These are phyloP conservation scores for Trichoderma sp. DNA, from an alignment of 2,329 filamentous ascomycete species.

Conservation along the genomic window DNA sequence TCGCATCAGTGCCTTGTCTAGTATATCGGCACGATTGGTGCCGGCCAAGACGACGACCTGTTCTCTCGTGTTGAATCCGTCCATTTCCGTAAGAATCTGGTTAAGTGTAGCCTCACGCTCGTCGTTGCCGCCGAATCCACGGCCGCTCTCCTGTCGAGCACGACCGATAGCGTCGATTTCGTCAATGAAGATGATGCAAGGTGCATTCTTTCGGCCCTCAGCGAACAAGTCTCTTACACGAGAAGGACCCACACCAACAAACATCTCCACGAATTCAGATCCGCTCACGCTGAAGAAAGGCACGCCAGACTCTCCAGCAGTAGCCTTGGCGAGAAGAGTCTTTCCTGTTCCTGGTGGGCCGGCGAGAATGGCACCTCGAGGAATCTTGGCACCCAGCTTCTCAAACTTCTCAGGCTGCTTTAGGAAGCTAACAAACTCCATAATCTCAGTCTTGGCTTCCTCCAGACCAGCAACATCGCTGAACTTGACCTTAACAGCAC, in stretches of 20 bases:
- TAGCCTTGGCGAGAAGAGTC: conserved; percentile 94
- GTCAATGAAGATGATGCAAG: conserved; percentile 99
- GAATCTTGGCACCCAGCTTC: conserved; percentile 94
- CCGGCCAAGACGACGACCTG: conserved; percentile 96
- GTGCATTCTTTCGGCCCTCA: conserved; percentile 90
- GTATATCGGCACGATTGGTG: conserved; percentile 90
- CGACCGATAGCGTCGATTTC: conserved; percentile 98
- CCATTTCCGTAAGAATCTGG: conserved; percentile 98
- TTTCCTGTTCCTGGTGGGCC: conserved; percentile 99
- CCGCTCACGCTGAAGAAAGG: conserved; percentile 98
- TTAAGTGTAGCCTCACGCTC: conserved; percentile 96
- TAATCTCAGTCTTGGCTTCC: conserved; percentile 96
- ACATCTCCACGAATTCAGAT: conserved; percentile 99
- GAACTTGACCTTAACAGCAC: conserved; percentile 95
- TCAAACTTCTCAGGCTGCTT: conserved; percentile 92
- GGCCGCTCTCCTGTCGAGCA: conserved; percentile 74
- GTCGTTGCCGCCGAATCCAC: conserved; percentile 80
- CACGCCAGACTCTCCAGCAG: conserved; percentile 92
- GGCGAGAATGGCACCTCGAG: conserved; percentile 90
- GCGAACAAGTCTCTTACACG: conserved; percentile 92
- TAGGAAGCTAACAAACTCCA: conserved; percentile 98
- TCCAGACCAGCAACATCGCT: conserved; percentile 96
- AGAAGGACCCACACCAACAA: conserved; percentile 95
- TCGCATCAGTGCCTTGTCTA: conserved; percentile 94
- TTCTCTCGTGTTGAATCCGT: conserved; percentile 95